Conservation (phyloP, 306 rosid genomes). For the Biancaea sappan region DNA sequence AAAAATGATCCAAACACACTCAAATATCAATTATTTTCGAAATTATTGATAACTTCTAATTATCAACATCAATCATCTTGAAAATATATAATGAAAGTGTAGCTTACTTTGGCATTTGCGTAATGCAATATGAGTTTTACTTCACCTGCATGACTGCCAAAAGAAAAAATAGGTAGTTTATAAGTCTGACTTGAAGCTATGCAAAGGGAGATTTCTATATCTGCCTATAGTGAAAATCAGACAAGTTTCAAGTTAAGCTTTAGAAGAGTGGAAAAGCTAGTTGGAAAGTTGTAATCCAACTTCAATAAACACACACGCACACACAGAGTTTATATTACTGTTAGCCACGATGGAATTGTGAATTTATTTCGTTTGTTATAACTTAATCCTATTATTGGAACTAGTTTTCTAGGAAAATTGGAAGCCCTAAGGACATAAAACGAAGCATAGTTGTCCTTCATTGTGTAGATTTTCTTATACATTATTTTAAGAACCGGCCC, state of each 20-base stretch:
- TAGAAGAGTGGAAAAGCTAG: not conserved
- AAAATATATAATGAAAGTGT: not conserved
- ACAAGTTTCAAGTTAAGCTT: not conserved
- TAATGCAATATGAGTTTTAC: slow-evolving; percentile 49
- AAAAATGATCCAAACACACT: slow-evolving; percentile 5
- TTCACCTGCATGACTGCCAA: slow-evolving; percentile 47
- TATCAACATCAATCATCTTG: slow-evolving; percentile 2
- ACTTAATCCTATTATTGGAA: not conserved
- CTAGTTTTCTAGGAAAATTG: no score
- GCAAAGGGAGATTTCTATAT: not conserved
- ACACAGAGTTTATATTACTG: not conserved
- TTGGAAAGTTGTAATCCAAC: no score
- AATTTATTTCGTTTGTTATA: not conserved
- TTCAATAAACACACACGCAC: not conserved
- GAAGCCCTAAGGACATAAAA: not conserved
- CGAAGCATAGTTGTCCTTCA: no score
- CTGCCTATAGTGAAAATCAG: not conserved
- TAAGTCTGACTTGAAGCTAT: not conserved
- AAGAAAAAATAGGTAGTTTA: not conserved
- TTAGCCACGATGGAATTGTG: not conserved
- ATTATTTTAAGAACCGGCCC: no score
- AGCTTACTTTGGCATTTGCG: slow-evolving; percentile 37
- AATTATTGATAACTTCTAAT: not conserved
- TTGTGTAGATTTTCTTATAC: no score
- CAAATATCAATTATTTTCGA: not conserved